Evolutionary conservation across 192 early-diverging fungal genomes (phyloP).

Genomic region (Rhizophlyctis rosea): DNA sequence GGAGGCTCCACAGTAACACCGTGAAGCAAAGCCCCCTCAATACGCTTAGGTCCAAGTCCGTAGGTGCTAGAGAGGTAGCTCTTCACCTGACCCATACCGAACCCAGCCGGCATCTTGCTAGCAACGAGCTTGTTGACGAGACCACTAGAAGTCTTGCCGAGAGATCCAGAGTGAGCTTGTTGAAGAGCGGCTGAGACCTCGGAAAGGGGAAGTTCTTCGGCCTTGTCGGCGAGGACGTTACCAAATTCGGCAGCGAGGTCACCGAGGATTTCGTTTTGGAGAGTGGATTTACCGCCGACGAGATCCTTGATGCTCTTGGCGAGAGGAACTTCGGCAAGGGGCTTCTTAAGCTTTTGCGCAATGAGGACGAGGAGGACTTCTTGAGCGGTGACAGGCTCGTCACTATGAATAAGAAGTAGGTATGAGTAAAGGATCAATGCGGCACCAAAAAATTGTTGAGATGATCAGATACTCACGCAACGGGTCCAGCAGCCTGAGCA

Average conservation of each 20-base stretch:
- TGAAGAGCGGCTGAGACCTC: conserved; percentile 73
- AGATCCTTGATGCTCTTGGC: conserved; percentile 88
- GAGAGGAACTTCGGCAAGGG: conserved; percentile 66
- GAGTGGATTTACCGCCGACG: conserved; percentile 91
- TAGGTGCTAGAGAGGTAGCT: conserved; percentile 65
- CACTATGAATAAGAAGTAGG: conserved; percentile 31
- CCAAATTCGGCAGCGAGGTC: conserved; percentile 92
- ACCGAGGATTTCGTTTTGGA: conserved; percentile 96
- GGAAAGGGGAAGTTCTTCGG: conserved; percentile 82
- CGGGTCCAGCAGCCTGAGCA: conserved; percentile 49
- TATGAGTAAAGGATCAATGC: too few relatives aligned
- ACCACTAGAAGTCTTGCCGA: conserved; percentile 79
- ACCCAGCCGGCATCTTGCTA: conserved; percentile 92
- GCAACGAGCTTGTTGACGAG: conserved; percentile 78
- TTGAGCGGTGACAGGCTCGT: conserved; percentile 75
- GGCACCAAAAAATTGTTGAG: too few relatives aligned
- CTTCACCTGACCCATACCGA: conserved; percentile 75
- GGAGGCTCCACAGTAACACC: conserved; percentile 80
- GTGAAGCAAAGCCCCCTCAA: conserved; percentile 71
- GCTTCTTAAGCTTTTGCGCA: conserved; percentile 88
- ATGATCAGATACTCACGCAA: conserved; percentile 30
- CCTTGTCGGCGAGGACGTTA: conserved; percentile 76
- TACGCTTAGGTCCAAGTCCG: conserved; percentile 73
- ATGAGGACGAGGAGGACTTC: conserved; percentile 83
- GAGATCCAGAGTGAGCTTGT: conserved; percentile 56